phyloP scores from a whole-genome alignment of 2,329 filamentous ascomycete genomes.

The Fusarium secorum region DNA sequence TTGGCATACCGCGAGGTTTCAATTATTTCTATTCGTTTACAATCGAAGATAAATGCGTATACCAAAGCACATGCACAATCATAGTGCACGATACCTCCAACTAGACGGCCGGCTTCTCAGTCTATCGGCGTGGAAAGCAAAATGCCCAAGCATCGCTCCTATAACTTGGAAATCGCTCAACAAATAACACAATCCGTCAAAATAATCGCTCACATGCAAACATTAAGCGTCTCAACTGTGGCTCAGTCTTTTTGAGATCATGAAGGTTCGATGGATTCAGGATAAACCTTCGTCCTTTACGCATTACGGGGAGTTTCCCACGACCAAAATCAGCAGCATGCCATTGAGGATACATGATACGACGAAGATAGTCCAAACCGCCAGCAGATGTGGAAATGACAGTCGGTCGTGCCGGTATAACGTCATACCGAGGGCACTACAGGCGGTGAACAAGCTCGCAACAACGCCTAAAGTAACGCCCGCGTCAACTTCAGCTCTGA shows the following conservation, averaged over 20 bases:
- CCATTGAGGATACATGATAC: conserved; percentile 53
- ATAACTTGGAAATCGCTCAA: conserved; percentile 32
- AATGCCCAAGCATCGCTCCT: background rate
- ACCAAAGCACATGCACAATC: background rate
- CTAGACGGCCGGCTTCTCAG: background rate
- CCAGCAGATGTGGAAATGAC: conserved; percentile 52
- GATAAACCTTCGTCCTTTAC: background rate
- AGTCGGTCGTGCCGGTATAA: conserved; percentile 59
- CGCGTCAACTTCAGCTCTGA: conserved; percentile 75
- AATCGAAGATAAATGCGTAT: background rate
- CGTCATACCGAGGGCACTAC: conserved; percentile 66
- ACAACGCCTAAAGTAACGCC: conserved; percentile 75
- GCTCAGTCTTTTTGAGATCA: background rate
- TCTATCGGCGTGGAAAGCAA: background rate
- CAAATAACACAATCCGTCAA: conserved; percentile 20
- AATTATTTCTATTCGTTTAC: conserved; percentile 4
- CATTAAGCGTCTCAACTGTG: conserved; percentile 2
- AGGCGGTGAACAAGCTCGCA: conserved; percentile 69
- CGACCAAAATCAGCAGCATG: conserved; percentile 53
- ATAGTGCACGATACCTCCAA: background rate
- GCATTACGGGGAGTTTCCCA: conserved; percentile 49
- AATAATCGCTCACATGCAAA: conserved; percentile 6
- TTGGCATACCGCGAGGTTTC: background rate
- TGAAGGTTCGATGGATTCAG: background rate
- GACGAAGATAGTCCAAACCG: conserved; percentile 50